Conservation (phyloP, 768 basidiomycete genomes). For the Tremella fuciformis region DNA sequence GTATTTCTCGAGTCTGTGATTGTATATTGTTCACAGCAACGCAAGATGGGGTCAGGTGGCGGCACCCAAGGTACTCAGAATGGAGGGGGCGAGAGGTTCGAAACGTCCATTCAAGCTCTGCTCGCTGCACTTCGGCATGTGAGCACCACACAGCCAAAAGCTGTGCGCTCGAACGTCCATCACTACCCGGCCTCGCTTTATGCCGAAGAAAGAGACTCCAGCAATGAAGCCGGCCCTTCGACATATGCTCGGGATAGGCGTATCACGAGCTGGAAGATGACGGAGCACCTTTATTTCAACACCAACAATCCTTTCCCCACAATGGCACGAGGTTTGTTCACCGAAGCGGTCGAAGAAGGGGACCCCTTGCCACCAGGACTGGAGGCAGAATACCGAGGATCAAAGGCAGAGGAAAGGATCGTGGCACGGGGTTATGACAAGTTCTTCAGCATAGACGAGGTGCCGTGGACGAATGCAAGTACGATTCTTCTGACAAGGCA, state of each 20-base stretch:
- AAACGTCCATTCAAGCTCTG: conserved; percentile 21
- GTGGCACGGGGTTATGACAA: conserved; percentile 94
- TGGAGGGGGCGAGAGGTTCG: neutral
- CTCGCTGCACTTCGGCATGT: conserved; percentile 27
- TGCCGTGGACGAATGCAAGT: conserved; percentile 87
- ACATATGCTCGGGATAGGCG: conserved; percentile 21
- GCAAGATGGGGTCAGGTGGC: too few species aligned
- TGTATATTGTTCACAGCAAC: neutral
- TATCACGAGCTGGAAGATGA: conserved; percentile 93
- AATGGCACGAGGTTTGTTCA: conserved; percentile 87
- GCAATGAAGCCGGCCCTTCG: neutral
- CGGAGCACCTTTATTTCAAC: conserved; percentile 89
- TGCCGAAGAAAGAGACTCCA: conserved; percentile 3
- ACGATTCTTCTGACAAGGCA: neutral
- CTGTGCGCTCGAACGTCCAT: conserved; percentile 38
- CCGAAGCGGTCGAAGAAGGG: conserved; percentile 50
- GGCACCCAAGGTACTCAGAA: neutral
- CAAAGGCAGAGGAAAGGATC: conserved; percentile 55
- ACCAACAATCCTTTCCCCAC: conserved; percentile 90
- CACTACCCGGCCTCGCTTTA: conserved; percentile 39
- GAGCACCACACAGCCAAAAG: conserved; percentile 37
- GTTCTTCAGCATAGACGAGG: conserved; percentile 97
- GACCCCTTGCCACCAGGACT: conserved; percentile 28
- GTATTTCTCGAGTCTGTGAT: neutral
- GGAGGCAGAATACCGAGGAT: neutral